A percentile compares a stretch with the other conserved stretches of the same genome.
phyloP scores from a whole-genome alignment of 176 grass and related monocot species.

The Rhynchospora breviuscula region DNA sequence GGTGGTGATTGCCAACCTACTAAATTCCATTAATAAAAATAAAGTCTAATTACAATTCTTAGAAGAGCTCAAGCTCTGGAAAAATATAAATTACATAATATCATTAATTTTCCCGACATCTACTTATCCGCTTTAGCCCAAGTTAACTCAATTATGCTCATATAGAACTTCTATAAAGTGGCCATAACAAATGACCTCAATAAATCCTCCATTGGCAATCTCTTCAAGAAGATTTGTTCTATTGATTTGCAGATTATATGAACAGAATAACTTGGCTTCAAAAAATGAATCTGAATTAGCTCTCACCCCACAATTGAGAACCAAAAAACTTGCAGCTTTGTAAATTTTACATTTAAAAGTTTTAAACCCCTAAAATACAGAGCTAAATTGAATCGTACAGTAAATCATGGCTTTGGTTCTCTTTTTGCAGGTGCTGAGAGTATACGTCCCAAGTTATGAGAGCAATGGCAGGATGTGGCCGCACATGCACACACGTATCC shows the following conservation, averaged over 20 bases:
- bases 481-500: constrained; percentile 72
- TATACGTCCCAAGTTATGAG: constrained; percentile 66
- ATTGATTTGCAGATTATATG: background rate
- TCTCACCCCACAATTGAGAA: background rate
- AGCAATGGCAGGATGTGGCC: constrained; percentile 95
- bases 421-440: constrained; percentile 52
- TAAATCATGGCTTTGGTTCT: background rate
- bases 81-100: too few species aligned
- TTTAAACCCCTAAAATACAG: too few species aligned
- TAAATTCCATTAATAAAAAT: too few species aligned
- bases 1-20: too few species aligned
- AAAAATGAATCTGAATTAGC: background rate
- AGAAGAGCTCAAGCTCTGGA: too few species aligned
- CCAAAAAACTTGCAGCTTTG: background rate
- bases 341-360: background rate
- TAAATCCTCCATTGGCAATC: background rate
- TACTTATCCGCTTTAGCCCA: background rate
- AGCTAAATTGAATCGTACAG: background rate
- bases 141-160: background rate
- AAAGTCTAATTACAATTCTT: too few species aligned
- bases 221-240: background rate
- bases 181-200: background rate
- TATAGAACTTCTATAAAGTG: background rate
- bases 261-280: background rate
- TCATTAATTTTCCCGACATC: too few species aligned